Evolutionary conservation across 495 filamentous ascomycete genomes (phyloP).

Genomic region (Coniosporium apollinis): DNA sequence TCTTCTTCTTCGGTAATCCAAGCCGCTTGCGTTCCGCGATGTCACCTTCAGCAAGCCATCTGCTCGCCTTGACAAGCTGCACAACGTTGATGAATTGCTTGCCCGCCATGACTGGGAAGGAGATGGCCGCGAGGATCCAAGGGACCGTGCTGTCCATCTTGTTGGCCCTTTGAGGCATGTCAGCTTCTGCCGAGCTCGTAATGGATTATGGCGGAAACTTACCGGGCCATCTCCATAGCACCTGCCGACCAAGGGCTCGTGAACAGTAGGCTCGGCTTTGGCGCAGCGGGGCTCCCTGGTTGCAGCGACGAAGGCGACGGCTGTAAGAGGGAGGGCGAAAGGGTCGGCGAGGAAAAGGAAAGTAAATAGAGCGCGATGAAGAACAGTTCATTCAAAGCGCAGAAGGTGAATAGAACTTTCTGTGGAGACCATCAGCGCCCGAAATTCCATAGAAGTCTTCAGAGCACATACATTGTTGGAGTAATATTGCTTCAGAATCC

Average conservation of each 20-base stretch:
- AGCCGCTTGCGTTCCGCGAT: slow-evolving; percentile 34
- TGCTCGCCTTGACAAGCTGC: slow-evolving; percentile 84
- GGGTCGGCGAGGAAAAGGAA: slow-evolving; percentile 75
- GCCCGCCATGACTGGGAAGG: slow-evolving; percentile 66
- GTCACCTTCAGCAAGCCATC: slow-evolving; percentile 86
- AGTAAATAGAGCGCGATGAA: slow-evolving; percentile 97
- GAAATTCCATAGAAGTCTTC: not conserved
- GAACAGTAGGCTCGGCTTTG: slow-evolving; percentile 50
- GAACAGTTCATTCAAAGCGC: slow-evolving; percentile 81
- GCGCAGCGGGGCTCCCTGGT: slow-evolving; percentile 47
- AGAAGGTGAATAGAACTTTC: slow-evolving; percentile 84
- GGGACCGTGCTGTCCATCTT: slow-evolving; percentile 77
- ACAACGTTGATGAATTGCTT: slow-evolving; percentile 93
- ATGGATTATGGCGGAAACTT: not conserved
- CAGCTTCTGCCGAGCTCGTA: not conserved
- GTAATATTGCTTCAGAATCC: slow-evolving; percentile 87
- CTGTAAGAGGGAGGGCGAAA: slow-evolving; percentile 66
- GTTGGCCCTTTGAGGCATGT: slow-evolving; percentile 38
- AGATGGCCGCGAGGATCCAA: slow-evolving; percentile 73
- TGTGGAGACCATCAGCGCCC: slow-evolving; percentile 22
- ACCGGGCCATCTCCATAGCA: slow-evolving; percentile 73
- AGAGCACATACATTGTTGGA: slow-evolving; percentile 62
- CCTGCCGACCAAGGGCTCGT: slow-evolving; percentile 74
- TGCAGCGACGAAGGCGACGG: slow-evolving; percentile 36
- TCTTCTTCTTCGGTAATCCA: too few species aligned